Evolutionary conservation across 1,284 basidiomycete species (phyloP), one percentile per base, ranked within the genome.

Genomic region (Leucoagaricus sp.): DNA sequence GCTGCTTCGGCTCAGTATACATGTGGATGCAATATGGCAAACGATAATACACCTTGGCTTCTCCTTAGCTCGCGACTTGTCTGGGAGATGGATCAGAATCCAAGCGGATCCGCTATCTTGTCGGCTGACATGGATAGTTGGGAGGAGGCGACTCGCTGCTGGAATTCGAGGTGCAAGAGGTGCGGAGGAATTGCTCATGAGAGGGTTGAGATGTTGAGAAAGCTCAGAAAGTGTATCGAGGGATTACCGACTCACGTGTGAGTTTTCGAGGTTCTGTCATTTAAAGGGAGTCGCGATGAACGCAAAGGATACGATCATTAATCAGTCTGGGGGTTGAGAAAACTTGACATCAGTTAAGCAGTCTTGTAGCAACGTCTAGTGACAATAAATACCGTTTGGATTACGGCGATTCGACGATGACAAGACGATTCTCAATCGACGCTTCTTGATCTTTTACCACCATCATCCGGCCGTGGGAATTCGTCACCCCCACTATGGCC

Each of bases 31-130:
- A 38, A n/a, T 10, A 15, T n/a, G 17, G 17, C 13, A 38, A 38
- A 31, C 9, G 29, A 48, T 21, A 34, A 48, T 29, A 31, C 28
- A 1, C 10, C 28, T 7, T 38, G 36, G 36, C 36, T 10, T 38
- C 13, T 15, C 4, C 13, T 38, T 10, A 10, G 36, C 4, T 8
- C 64, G 29, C 63, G 64, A 55, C 73, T 77, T 65, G 72, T 75
- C 36, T 51, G 66, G 50, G 76, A 77, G 60, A 72, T 77, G 67
- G 76, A 78, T 55, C 65, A 60, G 34, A 61, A 75, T 15, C 72
- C 76, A 26, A 50, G 74, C 28, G 76, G 76, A 9, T 73, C 76
- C 56, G 71, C 71, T 13, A 60, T 78, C 29, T 54, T 65, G 21
- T 67, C 69, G 4, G 54, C 73, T 49, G 75, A 73, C 17, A 67